Evolutionary conservation across 2,329 filamentous ascomycete genomes (phyloP).

Genomic region (Exophiala phaeomuriformis): DNA sequence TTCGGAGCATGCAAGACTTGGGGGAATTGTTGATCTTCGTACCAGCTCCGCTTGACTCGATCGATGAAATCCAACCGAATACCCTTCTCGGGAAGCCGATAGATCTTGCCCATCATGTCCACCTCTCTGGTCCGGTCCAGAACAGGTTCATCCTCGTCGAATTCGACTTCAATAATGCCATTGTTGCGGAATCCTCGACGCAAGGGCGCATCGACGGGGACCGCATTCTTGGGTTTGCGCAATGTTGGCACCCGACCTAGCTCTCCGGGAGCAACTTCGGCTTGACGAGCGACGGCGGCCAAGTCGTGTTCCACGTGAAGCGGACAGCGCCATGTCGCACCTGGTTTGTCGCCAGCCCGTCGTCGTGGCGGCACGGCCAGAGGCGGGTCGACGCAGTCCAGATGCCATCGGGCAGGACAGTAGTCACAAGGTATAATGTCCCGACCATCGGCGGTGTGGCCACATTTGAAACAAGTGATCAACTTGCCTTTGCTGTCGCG

Average conservation of each 20-base stretch:
- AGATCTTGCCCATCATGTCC: constrained; percentile 56
- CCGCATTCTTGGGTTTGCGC: constrained; percentile 45
- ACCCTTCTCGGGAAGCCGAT: constrained; percentile 57
- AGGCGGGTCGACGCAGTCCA: constrained; percentile 85
- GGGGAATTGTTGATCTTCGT: constrained; percentile 28
- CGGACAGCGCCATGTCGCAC: constrained; percentile 77
- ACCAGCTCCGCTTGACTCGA: constrained; percentile 45
- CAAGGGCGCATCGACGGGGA: constrained; percentile 42
- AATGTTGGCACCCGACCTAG: constrained; percentile 37
- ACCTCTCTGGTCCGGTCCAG: constrained; percentile 50
- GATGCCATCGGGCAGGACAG: constrained; percentile 78
- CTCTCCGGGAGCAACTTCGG: constrained; percentile 20
- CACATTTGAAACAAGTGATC: constrained; percentile 71
- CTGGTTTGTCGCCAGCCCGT: constrained; percentile 44
- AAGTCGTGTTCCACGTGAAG: constrained; percentile 75
- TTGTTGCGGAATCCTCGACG: constrained; percentile 62
- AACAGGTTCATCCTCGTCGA: constrained; percentile 44
- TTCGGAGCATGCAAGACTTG: constrained; percentile 12
- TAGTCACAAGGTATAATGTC: constrained; percentile 80
- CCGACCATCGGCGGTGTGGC: constrained; percentile 53
- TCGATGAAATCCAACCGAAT: constrained; percentile 67
- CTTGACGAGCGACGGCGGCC: constrained; percentile 47
- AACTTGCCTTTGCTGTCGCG: constrained; percentile 65
- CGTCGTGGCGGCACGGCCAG: constrained; percentile 66
- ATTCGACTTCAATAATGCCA: constrained; percentile 63